These are phyloP conservation scores for Trematosphaeria pertusa DNA, from an alignment of 2,329 filamentous ascomycete species.

Conservation along the genomic window DNA sequence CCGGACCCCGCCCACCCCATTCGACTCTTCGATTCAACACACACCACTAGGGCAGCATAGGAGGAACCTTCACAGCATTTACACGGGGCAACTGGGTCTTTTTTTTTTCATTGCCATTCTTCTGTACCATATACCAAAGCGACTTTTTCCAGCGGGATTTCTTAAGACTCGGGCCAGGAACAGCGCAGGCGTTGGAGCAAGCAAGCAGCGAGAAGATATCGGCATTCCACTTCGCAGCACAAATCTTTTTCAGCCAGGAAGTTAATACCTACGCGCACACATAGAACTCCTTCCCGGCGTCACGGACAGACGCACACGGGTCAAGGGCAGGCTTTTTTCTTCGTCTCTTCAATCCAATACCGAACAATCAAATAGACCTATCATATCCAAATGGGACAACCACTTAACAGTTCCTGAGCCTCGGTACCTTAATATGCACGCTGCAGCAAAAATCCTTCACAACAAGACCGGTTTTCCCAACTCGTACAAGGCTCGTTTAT, in stretches of 20 bases:
- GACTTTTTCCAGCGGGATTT: not conserved
- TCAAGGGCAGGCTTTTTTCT: not conserved
- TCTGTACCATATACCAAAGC: constrained; percentile 15
- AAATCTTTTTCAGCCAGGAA: not conserved
- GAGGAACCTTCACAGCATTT: constrained; percentile 12
- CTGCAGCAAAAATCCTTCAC: too few species aligned
- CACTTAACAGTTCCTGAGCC: too few species aligned
- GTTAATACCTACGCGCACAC: not conserved
- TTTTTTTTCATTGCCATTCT: too few species aligned
- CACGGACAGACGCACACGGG: not conserved
- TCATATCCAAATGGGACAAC: too few species aligned
- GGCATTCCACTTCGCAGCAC: not conserved
- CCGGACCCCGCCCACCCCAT: too few species aligned
- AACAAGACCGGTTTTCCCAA: too few species aligned
- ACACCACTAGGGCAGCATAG: constrained; percentile 1
- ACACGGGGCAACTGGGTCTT: constrained; percentile 4
- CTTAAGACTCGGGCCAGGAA: not conserved
- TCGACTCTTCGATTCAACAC: constrained; percentile 2
- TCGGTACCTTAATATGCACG: too few species aligned
- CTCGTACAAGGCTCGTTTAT: too few species aligned
- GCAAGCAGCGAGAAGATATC: not conserved
- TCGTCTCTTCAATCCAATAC: not conserved
- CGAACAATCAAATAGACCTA: too few species aligned
- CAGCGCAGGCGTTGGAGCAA: not conserved
- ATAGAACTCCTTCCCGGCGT: not conserved